Evolutionary conservation across 2,329 filamentous ascomycete species (phyloP).

Genomic region (Dactylellina sp.): DNA sequence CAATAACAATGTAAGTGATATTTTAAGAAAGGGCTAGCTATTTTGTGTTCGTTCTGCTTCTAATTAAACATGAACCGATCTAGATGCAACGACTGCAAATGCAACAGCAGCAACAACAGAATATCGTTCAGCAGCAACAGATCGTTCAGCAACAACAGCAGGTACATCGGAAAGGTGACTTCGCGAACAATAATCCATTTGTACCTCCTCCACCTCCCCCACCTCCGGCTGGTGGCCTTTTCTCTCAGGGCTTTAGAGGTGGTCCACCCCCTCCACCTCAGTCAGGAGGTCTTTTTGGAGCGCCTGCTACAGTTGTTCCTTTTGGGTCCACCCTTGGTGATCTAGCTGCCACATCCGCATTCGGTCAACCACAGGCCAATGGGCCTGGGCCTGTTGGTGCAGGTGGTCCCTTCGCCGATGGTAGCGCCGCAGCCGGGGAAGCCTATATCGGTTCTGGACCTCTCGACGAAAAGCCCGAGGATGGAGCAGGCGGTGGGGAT

Average conservation of each 20-base stretch:
- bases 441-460: background rate
- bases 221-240: no score
- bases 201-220: no score
- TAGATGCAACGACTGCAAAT: constrained; percentile 5
- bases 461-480: constrained; percentile 9
- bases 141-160: constrained; percentile 21
- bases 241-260: no score
- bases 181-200: constrained; percentile 10
- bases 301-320: background rate
- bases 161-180: background rate
- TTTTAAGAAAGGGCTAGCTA: background rate
- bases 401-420: background rate
- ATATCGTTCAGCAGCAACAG: constrained; percentile 31
- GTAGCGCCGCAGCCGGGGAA: background rate
- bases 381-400: background rate
- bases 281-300: constrained; percentile 7
- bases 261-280: no score
- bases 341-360: background rate
- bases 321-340: constrained; percentile 32
- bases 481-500: constrained; percentile 38
- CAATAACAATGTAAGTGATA: constrained; percentile 56
- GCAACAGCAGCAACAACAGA: constrained; percentile 46
- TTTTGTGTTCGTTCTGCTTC: no score
- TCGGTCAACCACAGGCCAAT: background rate
- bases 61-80: no score